phyloP scores from a whole-genome alignment of 345 rosid genomes.

The Balakata baccata region DNA sequence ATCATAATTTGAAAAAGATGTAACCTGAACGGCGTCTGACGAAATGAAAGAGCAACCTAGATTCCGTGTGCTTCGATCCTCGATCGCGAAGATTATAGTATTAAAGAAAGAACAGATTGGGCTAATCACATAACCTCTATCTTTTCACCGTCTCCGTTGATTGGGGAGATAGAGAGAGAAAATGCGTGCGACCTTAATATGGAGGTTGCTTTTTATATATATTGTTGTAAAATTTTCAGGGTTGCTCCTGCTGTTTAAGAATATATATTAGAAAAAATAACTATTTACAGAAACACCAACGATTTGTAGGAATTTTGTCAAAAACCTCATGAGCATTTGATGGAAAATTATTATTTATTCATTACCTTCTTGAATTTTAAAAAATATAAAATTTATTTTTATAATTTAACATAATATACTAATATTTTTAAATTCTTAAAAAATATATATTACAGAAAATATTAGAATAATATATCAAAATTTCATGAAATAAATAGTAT shows the following conservation, averaged over 20 bases:
- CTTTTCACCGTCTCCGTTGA: background rate
- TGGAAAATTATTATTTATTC: too few relatives aligned
- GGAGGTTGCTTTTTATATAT: slow-evolving; percentile 7
- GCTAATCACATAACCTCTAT: background rate
- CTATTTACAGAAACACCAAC: too few relatives aligned
- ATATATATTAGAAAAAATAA: too few relatives aligned
- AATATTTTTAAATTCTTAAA: too few relatives aligned
- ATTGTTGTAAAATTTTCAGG: background rate
- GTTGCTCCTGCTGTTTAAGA: background rate
- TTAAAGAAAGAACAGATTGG: background rate
- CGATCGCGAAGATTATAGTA: background rate
- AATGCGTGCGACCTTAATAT: background rate
- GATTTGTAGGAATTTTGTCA: too few relatives aligned
- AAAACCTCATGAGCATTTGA: too few relatives aligned
- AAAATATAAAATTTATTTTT: too few relatives aligned
- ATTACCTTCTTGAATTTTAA: too few relatives aligned
- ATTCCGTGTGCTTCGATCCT: background rate
- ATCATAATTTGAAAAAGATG: background rate
- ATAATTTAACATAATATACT: too few relatives aligned
- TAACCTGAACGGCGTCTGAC: background rate
- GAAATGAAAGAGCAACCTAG: background rate
- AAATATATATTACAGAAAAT: too few relatives aligned
- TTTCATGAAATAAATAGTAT: too few relatives aligned
- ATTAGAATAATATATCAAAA: too few relatives aligned
- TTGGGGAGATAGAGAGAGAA: background rate